Conservation (phyloP, 2,329 filamentous ascomycete species). For the Xylariaceae sp. region DNA sequence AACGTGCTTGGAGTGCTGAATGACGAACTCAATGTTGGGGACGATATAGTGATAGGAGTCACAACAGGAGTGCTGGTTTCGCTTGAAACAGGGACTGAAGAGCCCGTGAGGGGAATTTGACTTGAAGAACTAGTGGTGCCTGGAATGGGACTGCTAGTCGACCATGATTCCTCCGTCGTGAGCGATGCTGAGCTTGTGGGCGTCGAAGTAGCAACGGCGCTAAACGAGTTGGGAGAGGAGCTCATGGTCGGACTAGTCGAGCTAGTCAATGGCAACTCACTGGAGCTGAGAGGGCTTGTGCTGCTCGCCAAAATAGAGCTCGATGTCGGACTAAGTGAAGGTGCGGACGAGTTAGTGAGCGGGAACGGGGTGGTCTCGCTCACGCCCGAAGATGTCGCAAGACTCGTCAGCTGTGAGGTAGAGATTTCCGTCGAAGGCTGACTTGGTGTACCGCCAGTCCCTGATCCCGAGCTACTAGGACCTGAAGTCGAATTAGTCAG, state of each 20-base stretch:
- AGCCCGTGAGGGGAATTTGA: slow-evolving; percentile 22
- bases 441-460: slow-evolving; percentile 2
- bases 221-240: slow-evolving; percentile 8
- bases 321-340: background rate
- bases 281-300: slow-evolving; percentile 3
- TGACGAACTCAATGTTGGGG: background rate
- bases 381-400: background rate
- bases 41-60: background rate
- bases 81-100: slow-evolving; percentile 11
- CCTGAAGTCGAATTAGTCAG: slow-evolving; percentile 7
- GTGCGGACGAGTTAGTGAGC: slow-evolving; percentile 7
- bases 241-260: slow-evolving; percentile 11
- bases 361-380: slow-evolving; percentile 5
- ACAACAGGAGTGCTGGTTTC: slow-evolving; percentile 9
- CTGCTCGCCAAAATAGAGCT: background rate
- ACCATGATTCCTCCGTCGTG: background rate
- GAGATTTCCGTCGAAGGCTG: slow-evolving; percentile 1
- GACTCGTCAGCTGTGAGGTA: background rate
- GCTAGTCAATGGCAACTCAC: slow-evolving; percentile 13
- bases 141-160: slow-evolving; percentile 1
- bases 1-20: background rate
- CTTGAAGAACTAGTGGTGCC: slow-evolving; percentile 5
- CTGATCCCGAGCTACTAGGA: background rate
- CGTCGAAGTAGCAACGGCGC: slow-evolving; percentile 4
- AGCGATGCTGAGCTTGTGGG: background rate